phyloP scores from a whole-genome alignment of 129 eudicot genomes.

The Deinandra increscens region DNA sequence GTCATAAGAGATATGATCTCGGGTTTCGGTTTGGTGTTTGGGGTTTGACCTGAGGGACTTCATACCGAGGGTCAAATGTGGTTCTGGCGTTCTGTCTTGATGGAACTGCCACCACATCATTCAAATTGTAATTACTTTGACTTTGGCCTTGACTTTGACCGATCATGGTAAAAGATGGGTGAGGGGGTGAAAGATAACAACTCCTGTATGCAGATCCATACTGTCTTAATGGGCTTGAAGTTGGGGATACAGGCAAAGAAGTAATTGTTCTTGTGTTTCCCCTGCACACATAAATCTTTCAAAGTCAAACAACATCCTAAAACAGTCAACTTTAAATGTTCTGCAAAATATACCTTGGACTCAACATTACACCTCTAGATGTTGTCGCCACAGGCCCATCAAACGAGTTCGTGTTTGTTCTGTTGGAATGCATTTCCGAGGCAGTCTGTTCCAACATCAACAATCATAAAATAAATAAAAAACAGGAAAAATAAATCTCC shows the following conservation, averaged over 20 bases:
- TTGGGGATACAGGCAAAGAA: constrained; percentile 91
- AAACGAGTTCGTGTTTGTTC: constrained; percentile 42
- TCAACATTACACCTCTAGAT: constrained; percentile 59
- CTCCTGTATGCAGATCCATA: constrained; percentile 52
- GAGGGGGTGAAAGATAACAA: constrained; percentile 69
- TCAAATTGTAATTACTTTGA: constrained; percentile 33
- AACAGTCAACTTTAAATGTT: background rate
- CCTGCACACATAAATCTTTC: constrained; percentile 42
- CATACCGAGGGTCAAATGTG: constrained; percentile 62
- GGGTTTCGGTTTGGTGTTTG: constrained; percentile 61
- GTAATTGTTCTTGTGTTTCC: constrained; percentile 58
- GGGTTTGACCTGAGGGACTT: constrained; percentile 51
- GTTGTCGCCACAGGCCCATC: constrained; percentile 46
- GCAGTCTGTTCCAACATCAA: constrained; percentile 47
- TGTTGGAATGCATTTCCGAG: constrained; percentile 57
- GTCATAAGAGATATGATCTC: constrained; percentile 38
- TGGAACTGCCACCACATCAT: constrained; percentile 39
- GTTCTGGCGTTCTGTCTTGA: constrained; percentile 43
- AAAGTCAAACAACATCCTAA: background rate
- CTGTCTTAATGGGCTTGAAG: constrained; percentile 70
- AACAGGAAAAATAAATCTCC: background rate
- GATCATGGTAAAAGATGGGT: constrained; percentile 58
- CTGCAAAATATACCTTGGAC: constrained; percentile 55
- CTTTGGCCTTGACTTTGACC: constrained; percentile 33
- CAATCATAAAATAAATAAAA: background rate